A percentile compares a stretch with the other conserved stretches of the same genome.
phyloP scores from a whole-genome alignment of 352 stramenopile genomes.

The Aphanomyces invadans region DNA sequence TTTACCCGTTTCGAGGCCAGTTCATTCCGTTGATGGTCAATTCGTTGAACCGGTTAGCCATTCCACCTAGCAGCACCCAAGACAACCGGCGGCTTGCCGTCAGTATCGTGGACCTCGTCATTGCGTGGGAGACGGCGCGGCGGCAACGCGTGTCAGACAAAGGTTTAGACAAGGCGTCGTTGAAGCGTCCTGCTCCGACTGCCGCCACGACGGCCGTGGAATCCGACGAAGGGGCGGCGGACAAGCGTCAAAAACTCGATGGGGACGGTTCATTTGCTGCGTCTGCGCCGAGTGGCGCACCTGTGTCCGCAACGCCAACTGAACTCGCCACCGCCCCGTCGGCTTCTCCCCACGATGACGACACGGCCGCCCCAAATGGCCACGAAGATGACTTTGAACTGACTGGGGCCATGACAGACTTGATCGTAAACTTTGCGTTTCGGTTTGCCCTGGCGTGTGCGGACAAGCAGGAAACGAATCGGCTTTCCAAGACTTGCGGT shows the following conservation, averaged over 20 bases:
- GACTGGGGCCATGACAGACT: conserved; percentile 80
- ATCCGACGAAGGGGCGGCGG: conserved; percentile 13
- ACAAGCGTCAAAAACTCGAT: conserved; percentile 33
- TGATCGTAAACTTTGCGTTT: conserved; percentile 90
- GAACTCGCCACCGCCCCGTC: conserved; percentile 11
- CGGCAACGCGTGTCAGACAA: conserved; percentile 48
- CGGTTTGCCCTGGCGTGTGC: conserved; percentile 81
- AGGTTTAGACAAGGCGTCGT: conserved; percentile 27
- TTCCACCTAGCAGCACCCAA: conserved; percentile 86
- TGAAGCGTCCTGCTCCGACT: conserved; percentile 1
- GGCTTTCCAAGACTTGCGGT: conserved; percentile 80
- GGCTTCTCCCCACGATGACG: conserved; percentile 15
- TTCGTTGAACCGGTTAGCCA: conserved; percentile 92
- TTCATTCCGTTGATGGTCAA: conserved; percentile 96
- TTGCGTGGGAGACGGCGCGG: conserved; percentile 91
- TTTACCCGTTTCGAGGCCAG: conserved; percentile 86
- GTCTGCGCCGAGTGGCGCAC: neutral
- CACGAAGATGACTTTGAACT: conserved; percentile 84
- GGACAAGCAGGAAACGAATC: conserved; percentile 83
- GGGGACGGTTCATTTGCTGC: conserved; percentile 19
- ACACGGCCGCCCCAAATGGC: conserved; percentile 25
- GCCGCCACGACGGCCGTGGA: no score
- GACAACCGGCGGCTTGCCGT: conserved; percentile 92
- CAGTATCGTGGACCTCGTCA: conserved; percentile 92
- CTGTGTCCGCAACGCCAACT: no score